phyloP scores from a whole-genome alignment of 345 rosid genomes.

The Eucalyptus decipiens region DNA sequence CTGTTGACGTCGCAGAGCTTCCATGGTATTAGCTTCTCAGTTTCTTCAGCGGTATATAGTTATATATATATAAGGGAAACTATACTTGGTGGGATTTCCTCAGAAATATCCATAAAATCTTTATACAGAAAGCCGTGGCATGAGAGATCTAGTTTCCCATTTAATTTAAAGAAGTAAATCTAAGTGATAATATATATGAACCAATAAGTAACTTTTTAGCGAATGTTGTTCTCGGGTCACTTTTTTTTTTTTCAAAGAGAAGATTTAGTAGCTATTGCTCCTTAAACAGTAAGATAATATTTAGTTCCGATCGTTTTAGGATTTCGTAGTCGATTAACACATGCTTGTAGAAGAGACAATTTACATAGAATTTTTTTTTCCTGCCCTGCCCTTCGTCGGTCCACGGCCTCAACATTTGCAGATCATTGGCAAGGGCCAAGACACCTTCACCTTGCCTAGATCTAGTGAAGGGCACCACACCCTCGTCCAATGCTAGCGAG shows the following conservation, averaged over 20 bases:
- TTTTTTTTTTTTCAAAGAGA: too few species aligned
- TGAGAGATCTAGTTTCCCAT: background rate
- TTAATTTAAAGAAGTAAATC: background rate
- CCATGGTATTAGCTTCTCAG: background rate
- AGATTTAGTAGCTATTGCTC: background rate
- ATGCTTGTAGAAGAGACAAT: background rate
- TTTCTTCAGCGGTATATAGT: background rate
- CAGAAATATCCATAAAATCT: background rate
- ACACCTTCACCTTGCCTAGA: too few species aligned
- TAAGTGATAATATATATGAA: background rate
- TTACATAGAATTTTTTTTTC: too few species aligned
- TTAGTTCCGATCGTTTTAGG: background rate
- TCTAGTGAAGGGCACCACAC: rapidly evolving
- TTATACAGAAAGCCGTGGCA: background rate
- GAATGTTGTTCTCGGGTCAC: background rate
- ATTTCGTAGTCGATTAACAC: background rate
- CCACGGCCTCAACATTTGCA: too few species aligned
- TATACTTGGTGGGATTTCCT: background rate
- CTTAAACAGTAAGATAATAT: background rate
- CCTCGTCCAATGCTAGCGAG: too few species aligned
- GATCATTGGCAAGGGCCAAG: too few species aligned
- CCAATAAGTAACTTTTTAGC: background rate
- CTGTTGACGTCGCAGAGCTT: background rate
- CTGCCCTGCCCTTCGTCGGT: rapidly evolving
- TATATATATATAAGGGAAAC: background rate